Conservation (phyloP, 73 alveolate species). For the Blepharisma stoltei region DNA sequence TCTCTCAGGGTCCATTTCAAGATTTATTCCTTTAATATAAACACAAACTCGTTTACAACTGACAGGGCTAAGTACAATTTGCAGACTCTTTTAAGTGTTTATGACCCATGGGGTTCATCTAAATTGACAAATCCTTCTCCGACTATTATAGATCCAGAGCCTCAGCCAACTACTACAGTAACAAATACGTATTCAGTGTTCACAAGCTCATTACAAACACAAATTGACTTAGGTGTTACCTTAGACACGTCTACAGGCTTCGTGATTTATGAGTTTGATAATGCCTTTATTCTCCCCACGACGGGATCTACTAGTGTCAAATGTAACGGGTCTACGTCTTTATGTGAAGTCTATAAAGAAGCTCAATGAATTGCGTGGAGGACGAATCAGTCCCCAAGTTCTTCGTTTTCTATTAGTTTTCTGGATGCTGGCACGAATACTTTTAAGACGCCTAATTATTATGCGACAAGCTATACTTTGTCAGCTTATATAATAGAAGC, state of each 20-base stretch:
- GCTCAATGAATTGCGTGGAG: constrained; percentile 10
- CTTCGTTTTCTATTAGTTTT: not conserved
- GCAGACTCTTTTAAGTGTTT: not conserved
- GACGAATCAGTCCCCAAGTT: not conserved
- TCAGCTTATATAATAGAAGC: constrained; percentile 29
- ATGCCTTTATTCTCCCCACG: constrained; percentile 19
- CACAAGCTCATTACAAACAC: not conserved
- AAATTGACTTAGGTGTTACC: not conserved
- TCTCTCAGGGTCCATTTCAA: constrained; percentile 28
- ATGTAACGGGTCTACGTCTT: constrained; percentile 3
- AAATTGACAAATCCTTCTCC: constrained; percentile 16
- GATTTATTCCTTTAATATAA: not conserved
- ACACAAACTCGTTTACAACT: not conserved
- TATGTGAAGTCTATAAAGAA: not conserved
- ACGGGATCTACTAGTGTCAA: not conserved
- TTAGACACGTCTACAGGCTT: not conserved
- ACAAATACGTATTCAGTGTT: constrained; percentile 1
- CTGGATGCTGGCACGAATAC: not conserved
- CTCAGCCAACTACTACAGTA: constrained; percentile 19
- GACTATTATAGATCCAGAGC: not conserved
- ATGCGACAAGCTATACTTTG: not conserved
- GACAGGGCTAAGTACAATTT: constrained; percentile 1
- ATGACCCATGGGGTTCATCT: not conserved
- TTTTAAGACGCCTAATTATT: constrained; percentile 19
- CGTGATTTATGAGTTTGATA: constrained; percentile 27